A percentile compares a stretch with the other conserved stretches of the same genome.
These are phyloP conservation scores for Blumeria hordei DNA, from an alignment of 2,329 filamentous ascomycete species.

Conservation along the genomic window DNA sequence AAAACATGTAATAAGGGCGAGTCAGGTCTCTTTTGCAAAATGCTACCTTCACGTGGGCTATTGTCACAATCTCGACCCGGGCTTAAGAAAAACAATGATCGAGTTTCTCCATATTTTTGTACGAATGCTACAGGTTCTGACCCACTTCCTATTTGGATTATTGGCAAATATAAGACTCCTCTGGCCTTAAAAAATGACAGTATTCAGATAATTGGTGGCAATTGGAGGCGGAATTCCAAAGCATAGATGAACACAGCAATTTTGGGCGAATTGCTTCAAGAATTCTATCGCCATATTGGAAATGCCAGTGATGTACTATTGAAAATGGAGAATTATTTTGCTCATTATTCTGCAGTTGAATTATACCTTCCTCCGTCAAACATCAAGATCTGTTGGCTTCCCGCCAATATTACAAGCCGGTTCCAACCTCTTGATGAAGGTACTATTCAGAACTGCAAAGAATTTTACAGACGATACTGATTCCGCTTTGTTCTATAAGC, in stretches of 20 bases:
- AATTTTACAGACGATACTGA: background rate
- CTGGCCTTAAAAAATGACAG: background rate
- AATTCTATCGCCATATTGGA: conserved; percentile 1
- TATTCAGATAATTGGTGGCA: background rate
- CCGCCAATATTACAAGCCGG: conserved; percentile 1
- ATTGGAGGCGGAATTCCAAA: conserved; percentile 1
- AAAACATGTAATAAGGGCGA: conserved; percentile 1
- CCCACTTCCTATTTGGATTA: too few species aligned
- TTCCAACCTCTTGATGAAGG: conserved; percentile 2
- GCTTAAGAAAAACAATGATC: background rate
- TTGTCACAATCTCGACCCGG: conserved; percentile 11
- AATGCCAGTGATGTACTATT: background rate
- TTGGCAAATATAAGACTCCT: too few species aligned
- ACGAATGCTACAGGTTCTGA: conserved; percentile 1
- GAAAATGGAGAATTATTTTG: conserved; percentile 1
- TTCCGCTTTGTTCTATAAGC: background rate
- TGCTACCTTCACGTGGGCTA: conserved; percentile 16
- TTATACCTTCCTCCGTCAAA: background rate
- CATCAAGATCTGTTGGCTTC: conserved; percentile 1
- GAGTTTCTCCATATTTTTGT: background rate
- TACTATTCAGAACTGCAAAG: conserved; percentile 1
- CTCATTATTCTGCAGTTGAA: background rate
- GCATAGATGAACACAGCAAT: conserved; percentile 2
- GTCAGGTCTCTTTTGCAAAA: too few species aligned
- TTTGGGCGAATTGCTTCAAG: conserved; percentile 1